Base-by-base conservation (phyloP, 495 filamentous ascomycete species). In the Pyronema omphalodes region DNA sequence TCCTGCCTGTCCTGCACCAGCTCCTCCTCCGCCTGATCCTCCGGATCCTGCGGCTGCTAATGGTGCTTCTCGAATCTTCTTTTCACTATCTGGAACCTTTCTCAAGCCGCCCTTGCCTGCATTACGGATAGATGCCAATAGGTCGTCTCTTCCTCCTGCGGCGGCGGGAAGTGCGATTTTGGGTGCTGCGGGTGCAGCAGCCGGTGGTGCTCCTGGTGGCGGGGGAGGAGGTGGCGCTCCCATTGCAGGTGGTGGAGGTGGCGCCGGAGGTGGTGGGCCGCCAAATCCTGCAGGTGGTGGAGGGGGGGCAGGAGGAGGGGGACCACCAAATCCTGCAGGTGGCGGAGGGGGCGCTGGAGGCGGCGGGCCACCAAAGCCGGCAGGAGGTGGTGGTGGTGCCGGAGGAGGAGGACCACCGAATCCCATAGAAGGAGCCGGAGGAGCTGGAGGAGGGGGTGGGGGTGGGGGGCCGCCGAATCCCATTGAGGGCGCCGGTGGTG, bases 111-210 rank as follows among this genome's bases (percentile, higher is more conserved):
- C 77, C 46, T 80, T 74, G 58, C 86, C 85, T 19, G 81, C 81
- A 7, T 76, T 77, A 53, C 85, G 76, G 62, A 98, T 98, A 57
- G 83, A 75, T 17, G 86, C 86, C 54, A 98, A 67, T 49, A 98
- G 67, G 57, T 83, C 80, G 50, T 77, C 70, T 45, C 81, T 77
- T 45, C 71, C 67, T 37, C 3, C 8, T 29, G 35, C 17, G 33
- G 69, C 74, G 48, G 68, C 76, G 44, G 70, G 64, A 37, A 71
- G 65, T 0, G 81, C 77, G 14, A 79, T 60, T 19, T 71, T 60
- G 6, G 76, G 68, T 29, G 78, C 73, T 9, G 74, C 8, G 78
- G 81, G 0, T 84, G 86, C 12, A 29, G 50, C 40, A 9, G 52
- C 33, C 6, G 80, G 76, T 7, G 84, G 81, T n/a, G 83, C 80